Base-by-base conservation (phyloP, 2,329 filamentous ascomycete species). In the Trichoderma semiorbis region DNA sequence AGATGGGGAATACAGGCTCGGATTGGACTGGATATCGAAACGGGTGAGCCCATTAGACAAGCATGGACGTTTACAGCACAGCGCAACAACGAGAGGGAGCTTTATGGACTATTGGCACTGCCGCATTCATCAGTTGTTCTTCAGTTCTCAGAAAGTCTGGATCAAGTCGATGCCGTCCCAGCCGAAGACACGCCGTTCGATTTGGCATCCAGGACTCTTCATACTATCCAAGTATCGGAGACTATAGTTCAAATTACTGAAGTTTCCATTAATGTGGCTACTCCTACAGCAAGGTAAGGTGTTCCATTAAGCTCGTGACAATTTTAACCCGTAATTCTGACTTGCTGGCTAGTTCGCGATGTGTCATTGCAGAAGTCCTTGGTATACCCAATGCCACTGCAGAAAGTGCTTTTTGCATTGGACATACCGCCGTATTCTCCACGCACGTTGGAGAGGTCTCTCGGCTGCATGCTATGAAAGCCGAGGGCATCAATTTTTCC, bases 1-100 rank as follows among this genome's bases (percentile, higher is more conserved):
- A 87, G 92, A 73, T 85, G 89, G 79, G 93, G 93, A 5, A 81
- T 93, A 32, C 89, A 92, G 76, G 93, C 91, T 21, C 89, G 87
- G 70, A 88, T 93, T 74, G 89, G 87, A 1, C 76, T 89, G 6
- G 86, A 89, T 26, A 81, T 90, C 12, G 85, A 88, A 26, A 86
- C 84, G 57, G 81, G 81, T 8, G 81, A 82, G 7, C 82, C 84
- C 2, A 83, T 89, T 36, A 85, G 83, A 65, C 82, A 85, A 62
- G 85, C 84, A 18, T 91, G 89, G 88, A 81, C 85, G 14, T 83
- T 91, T 36, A 79, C 75, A 8, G 71, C 76, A 11, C 74, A 78
- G 6, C 70, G 72, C 10, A 63, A 74, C 21, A 75, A 69, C 3
- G 72, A 72, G 5, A 66, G 70, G 70, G 74, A 75, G 28, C 75